Evolutionary conservation across 2,329 filamentous ascomycete genomes (phyloP).

Genomic region (Cryphonectria parasitica): DNA sequence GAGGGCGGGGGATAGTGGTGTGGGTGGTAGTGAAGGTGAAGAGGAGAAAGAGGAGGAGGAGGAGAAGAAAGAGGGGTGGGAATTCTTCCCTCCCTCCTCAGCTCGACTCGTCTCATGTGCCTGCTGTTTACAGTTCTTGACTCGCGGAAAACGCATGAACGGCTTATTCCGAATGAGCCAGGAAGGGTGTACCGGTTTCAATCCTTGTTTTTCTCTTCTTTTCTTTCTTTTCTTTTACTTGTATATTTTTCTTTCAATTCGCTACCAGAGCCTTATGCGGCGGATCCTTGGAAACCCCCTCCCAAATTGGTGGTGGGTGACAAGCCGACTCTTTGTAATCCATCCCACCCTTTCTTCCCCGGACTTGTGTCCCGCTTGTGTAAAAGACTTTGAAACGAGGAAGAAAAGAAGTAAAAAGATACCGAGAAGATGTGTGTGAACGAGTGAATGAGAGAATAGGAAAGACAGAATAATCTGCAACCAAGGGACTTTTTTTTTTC

Average conservation of each 20-base stretch:
- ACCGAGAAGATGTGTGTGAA: no score
- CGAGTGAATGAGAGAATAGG: no score
- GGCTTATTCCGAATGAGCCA: constrained; percentile 2
- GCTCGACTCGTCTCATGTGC: background rate
- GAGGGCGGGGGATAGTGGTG: no score
- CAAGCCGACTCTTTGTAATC: background rate
- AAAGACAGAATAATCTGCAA: constrained; percentile 1
- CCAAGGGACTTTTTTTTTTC: constrained; percentile 1
- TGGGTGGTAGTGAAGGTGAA: background rate
- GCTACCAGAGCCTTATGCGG: constrained; percentile 8
- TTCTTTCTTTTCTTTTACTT: background rate
- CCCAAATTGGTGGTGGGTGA: background rate
- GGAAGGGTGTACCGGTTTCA: background rate
- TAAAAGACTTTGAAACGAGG: constrained; percentile 1
- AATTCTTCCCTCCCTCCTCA: background rate
- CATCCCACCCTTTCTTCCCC: constrained; percentile 11
- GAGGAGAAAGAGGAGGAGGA: background rate
- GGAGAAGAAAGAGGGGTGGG: no score
- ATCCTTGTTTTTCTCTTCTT: background rate
- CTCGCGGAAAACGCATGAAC: background rate
- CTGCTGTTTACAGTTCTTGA: background rate
- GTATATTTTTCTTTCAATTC: constrained; percentile 3
- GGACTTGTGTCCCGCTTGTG: constrained; percentile 26
- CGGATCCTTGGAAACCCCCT: background rate
- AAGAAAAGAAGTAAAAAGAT: background rate